A percentile compares a stretch with the other conserved stretches of the same genome.
Conservation (phyloP, 257 asterid genomes). For the Penstemon eatonii region DNA sequence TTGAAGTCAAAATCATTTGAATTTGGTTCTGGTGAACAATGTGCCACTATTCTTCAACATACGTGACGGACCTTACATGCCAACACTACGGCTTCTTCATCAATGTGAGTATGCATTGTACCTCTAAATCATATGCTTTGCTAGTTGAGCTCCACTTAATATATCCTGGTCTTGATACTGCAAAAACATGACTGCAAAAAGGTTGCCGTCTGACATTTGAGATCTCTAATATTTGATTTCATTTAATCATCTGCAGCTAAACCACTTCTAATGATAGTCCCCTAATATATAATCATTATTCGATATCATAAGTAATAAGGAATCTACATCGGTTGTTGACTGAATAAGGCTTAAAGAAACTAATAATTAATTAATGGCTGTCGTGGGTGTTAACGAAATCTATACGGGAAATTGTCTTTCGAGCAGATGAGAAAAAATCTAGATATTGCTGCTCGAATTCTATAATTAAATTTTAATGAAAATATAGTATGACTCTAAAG, state of each 20-base stretch:
- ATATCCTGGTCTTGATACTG: conserved; percentile 1
- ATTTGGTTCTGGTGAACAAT: conserved; percentile 88
- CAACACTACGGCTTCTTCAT: conserved; percentile 97
- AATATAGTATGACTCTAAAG: too few relatives aligned
- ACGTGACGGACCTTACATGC: conserved; percentile 99
- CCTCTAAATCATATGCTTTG: neutral
- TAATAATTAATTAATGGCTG: conserved; percentile 1
- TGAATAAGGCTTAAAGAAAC: conserved; percentile 8
- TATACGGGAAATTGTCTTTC: neutral
- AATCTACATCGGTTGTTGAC: neutral
- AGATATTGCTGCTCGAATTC: neutral
- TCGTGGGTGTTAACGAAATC: neutral
- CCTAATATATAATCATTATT: neutral
- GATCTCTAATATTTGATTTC: neutral
- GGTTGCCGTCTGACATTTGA: conserved; percentile 21
- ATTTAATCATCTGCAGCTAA: neutral
- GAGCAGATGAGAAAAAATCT: conserved; percentile 6
- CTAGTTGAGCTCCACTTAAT: conserved; percentile 11
- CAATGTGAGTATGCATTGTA: conserved; percentile 63
- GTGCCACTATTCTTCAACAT: conserved; percentile 94
- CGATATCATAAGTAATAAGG: conserved; percentile 7
- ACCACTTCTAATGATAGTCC: conserved; percentile 4
- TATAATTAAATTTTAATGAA: too few relatives aligned
- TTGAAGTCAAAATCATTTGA: conserved; percentile 92
- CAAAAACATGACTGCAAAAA: neutral